phyloP scores from a whole-genome alignment of 805 yeast species.

The Ogataea pini region DNA sequence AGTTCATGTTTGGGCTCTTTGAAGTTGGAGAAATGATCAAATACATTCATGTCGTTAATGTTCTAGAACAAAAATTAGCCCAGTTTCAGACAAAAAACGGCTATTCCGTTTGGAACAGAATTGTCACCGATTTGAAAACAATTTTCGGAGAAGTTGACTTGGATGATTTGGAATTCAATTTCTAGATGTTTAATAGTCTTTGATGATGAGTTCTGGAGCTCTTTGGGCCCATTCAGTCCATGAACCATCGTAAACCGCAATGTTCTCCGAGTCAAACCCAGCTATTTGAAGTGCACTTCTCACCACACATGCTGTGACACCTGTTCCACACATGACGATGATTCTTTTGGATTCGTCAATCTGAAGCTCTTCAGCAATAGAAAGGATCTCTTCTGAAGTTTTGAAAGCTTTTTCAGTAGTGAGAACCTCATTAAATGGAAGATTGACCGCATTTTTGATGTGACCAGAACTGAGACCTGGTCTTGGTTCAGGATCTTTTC shows the following conservation, averaged over 20 bases:
- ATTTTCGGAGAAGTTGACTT: slow-evolving; percentile 15
- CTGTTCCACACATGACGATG: slow-evolving; percentile 92
- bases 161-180: slow-evolving; percentile 18
- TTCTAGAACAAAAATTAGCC: slow-evolving; percentile 16
- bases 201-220: slow-evolving; percentile 60
- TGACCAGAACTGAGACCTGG: slow-evolving; percentile 89
- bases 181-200: slow-evolving; percentile 29
- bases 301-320: slow-evolving; percentile 90
- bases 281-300: slow-evolving; percentile 69
- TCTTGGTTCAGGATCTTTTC: slow-evolving; percentile 84
- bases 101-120: slow-evolving; percentile 23
- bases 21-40: slow-evolving; percentile 23
- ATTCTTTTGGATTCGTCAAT: slow-evolving; percentile 57
- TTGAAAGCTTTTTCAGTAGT: slow-evolving; percentile 50
- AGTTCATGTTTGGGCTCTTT: slow-evolving; percentile 30
- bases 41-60: slow-evolving; percentile 21
- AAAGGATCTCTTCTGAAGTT: slow-evolving; percentile 45
- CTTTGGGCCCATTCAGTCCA: slow-evolving; percentile 89
- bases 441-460: slow-evolving; percentile 72
- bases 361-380: slow-evolving; percentile 46
- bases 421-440: slow-evolving; percentile 72
- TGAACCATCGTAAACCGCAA: slow-evolving; percentile 79
- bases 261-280: slow-evolving; percentile 44
- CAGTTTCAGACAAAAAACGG: slow-evolving; percentile 10
- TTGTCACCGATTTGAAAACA: slow-evolving; percentile 19